Percentiles rank a stretch among this genome's conserved stretches.
These are phyloP conservation scores for Coix lacrymajobi DNA, from an alignment of 176 grass and related monocot species.

Conservation along the genomic window DNA sequence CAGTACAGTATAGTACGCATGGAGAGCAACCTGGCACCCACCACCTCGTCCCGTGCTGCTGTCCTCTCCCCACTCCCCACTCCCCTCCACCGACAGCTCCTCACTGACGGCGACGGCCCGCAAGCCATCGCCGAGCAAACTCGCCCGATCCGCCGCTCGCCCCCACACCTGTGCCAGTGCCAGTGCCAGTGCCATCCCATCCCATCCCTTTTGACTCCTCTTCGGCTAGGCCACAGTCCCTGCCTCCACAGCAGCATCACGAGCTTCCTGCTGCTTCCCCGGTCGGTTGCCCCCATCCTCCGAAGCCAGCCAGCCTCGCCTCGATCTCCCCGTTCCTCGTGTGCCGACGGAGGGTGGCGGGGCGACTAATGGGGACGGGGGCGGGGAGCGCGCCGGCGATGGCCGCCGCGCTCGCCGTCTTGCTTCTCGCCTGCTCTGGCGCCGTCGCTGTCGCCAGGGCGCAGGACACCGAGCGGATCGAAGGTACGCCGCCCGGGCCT, in stretches of 20 bases:
- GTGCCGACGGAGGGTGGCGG: background rate
- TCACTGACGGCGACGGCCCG: constrained; percentile 8
- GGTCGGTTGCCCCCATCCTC: background rate
- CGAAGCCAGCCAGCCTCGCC: background rate
- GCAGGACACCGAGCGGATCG: constrained; percentile 60
- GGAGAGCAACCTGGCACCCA: constrained; percentile 13
- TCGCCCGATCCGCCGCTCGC: background rate
- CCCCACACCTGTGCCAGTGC: background rate
- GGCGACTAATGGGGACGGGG: constrained; percentile 3
- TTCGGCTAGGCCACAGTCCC: background rate
- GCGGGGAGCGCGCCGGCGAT: constrained; percentile 4
- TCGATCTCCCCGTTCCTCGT: background rate
- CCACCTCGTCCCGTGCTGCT: background rate
- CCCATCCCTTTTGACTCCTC: background rate
- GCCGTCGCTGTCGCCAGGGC: background rate
- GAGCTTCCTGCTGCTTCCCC: background rate
- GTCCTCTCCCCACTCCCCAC: background rate
- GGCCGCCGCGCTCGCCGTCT: constrained; percentile 22
- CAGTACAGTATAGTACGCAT: too few relatives aligned
- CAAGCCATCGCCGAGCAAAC: background rate
- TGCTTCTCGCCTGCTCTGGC: constrained; percentile 10
- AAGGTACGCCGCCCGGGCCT: constrained; percentile 16
- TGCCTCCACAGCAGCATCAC: background rate
- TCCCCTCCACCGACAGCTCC: constrained; percentile 23
- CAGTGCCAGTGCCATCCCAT: background rate